A percentile compares a stretch with the other conserved stretches of the same genome.
Conservation (phyloP, 2,329 filamentous ascomycete genomes). For the Magnaporthiopsis rhizophila region DNA sequence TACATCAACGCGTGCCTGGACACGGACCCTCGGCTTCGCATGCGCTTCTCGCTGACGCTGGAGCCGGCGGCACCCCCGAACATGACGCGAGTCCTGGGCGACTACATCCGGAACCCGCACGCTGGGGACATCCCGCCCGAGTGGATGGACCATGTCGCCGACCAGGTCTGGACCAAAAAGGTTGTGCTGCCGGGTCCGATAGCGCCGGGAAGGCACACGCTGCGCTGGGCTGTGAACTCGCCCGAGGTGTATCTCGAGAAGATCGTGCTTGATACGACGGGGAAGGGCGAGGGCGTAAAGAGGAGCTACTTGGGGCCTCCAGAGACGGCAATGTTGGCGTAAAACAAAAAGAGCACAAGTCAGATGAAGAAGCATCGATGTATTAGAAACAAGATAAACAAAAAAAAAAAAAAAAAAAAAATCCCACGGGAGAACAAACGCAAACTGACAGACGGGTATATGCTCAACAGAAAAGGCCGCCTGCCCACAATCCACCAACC, state of each 20-base stretch:
- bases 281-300: constrained; percentile 17
- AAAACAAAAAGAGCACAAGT: too few relatives aligned
- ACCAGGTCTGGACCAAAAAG: constrained; percentile 39
- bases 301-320: constrained; percentile 28
- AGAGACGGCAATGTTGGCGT: constrained; percentile 14
- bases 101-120: constrained; percentile 32
- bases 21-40: constrained; percentile 37
- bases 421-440: neutral
- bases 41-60: constrained; percentile 42
- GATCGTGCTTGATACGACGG: constrained; percentile 24
- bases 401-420: too few relatives aligned
- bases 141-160: constrained; percentile 41
- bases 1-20: constrained; percentile 37
- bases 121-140: constrained; percentile 34
- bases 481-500: neutral
- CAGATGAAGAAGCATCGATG: neutral
- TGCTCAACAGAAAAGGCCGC: neutral
- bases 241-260: constrained; percentile 28
- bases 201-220: constrained; percentile 20
- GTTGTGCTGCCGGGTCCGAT: constrained; percentile 11
- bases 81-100: constrained; percentile 25
- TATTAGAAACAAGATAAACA: neutral
- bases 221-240: constrained; percentile 23
- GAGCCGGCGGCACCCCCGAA: constrained; percentile 27
- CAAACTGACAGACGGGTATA: neutral